These are phyloP conservation scores for Leishmania arabica DNA, from an alignment of 208 protist species.

Conservation along the genomic window DNA sequence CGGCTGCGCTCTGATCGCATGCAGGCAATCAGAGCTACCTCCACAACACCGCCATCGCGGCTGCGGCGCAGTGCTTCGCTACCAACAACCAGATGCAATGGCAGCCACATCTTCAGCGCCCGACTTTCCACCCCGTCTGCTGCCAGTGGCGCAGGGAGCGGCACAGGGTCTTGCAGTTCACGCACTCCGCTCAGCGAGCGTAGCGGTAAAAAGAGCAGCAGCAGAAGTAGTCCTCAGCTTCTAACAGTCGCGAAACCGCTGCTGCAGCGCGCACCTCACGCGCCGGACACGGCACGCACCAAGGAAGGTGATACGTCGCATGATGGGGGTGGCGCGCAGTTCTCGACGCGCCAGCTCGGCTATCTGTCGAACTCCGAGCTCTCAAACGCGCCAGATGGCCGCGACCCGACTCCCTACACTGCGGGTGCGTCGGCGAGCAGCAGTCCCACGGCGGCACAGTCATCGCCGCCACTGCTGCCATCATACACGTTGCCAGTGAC, in stretches of 20 bases:
- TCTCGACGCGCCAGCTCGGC: background rate
- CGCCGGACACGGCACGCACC: background rate
- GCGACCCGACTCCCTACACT: background rate
- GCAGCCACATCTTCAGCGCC: background rate
- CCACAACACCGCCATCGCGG: background rate
- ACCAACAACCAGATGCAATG: slow-evolving; percentile 18
- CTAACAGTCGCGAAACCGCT: background rate
- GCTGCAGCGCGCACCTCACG: background rate
- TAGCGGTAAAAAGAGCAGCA: background rate
- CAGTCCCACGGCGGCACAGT: background rate
- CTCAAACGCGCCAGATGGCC: background rate
- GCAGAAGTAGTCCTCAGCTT: too few species aligned
- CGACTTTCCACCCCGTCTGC: background rate
- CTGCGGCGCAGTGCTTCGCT: slow-evolving; percentile 20
- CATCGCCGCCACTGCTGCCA: background rate
- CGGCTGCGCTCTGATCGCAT: background rate
- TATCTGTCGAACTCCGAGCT: background rate
- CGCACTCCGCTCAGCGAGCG: background rate
- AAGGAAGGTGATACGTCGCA: background rate
- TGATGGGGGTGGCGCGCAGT: background rate
- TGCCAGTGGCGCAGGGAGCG: background rate
- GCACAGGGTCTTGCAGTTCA: background rate
- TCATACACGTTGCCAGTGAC: background rate
- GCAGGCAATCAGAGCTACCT: background rate
- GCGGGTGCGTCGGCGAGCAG: background rate